Base-by-base conservation (phyloP, 139 green algal species). In the Nannochloris sp. region DNA sequence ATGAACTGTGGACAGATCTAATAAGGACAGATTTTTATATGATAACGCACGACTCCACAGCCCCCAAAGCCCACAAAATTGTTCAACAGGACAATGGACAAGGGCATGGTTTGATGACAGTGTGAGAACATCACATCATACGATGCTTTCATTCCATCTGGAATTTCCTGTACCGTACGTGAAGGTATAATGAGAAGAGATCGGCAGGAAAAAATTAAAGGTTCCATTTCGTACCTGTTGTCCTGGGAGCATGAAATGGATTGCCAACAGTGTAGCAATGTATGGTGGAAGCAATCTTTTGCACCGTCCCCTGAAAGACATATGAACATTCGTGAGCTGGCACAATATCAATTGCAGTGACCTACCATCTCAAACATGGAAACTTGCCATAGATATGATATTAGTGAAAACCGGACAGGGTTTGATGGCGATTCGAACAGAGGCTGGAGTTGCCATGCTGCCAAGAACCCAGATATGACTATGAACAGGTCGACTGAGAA, bases 51-150 rank as follows among this genome's bases (percentile, higher is more conserved):
- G 17, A 55, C 26, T 13, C 60, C 60, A 66, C 60, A 66, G 13
- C 60, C 60, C 10, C 60, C 60, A 66, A 66, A 66, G n/a, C 60
- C 60, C 10, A 57, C n/a, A 6, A 66, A 66, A 43, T 66, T 66
- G 33, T 66, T 66, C 60, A 66, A 10, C 60, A 66, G 33, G 10
- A 66, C 25, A 20, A 66, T 28, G 20, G 51, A 56, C 23, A 66
- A 43, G 14, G 60, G 60, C 23, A 66, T 40, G 25, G 60, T 43
- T 28, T 23, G 11, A 20, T 11, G 60, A 16, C 60, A 66, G 8
- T 59, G 40, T 20, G 17, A 45, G 57, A 66, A 66, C 13, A 40
- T 44, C 8, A 28, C 26, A 57, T 66, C 36, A 31, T 66, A 40
- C 11, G 17, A 56, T 23, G 25, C 17, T 37, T 66, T n/a, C 31